phyloP scores from a whole-genome alignment of 23 red algal species.

The Gracilaria vermiculophylla region DNA sequence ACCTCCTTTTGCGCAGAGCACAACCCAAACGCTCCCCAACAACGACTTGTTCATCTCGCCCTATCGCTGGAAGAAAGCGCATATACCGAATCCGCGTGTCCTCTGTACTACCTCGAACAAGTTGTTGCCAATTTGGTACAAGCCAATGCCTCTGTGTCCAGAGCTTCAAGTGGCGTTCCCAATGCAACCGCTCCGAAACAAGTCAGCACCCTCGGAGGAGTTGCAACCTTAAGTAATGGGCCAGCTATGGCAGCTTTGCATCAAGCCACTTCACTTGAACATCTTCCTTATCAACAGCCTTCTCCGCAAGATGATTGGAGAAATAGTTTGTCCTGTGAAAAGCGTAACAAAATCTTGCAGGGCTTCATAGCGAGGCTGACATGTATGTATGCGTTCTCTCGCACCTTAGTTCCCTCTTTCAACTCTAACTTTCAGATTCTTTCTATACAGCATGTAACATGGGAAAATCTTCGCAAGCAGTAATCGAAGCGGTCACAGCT shows the following conservation, averaged over 20 bases:
- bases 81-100: neutral
- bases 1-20: neutral
- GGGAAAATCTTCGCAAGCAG: neutral
- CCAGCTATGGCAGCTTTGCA: neutral
- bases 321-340: neutral
- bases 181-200: neutral
- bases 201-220: neutral
- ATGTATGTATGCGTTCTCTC: neutral
- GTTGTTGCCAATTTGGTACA: neutral
- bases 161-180: no score
- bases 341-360: neutral
- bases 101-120: neutral
- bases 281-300: neutral
- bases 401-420: neutral
- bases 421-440: no score
- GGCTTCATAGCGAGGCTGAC: neutral
- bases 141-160: neutral
- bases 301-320: neutral
- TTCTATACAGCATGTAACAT: neutral
- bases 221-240: neutral
- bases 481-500: neutral
- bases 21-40: neutral
- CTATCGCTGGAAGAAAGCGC: neutral
- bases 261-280: neutral
- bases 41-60: neutral